phyloP scores from a whole-genome alignment of 176 grass and related monocot species.

The Sorghum bicolor region DNA sequence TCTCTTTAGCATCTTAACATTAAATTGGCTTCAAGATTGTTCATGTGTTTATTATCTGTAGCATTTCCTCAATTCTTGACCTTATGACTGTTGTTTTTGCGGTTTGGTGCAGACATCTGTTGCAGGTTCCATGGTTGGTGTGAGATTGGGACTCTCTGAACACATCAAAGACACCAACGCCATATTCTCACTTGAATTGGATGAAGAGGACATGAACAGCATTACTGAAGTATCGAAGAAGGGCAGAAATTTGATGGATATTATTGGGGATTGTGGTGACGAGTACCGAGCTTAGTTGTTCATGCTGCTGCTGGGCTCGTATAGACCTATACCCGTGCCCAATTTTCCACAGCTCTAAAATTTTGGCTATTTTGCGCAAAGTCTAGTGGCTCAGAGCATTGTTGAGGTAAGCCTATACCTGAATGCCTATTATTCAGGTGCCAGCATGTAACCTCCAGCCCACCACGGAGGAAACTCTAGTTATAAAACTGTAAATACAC shows the following conservation, averaged over 20 bases:
- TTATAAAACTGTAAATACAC: slow-evolving; percentile 13
- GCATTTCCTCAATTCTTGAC: not conserved
- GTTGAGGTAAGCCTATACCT: not conserved
- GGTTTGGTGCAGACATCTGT: slow-evolving; percentile 54
- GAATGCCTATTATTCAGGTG: not conserved
- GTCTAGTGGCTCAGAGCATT: not conserved
- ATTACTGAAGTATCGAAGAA: slow-evolving; percentile 58
- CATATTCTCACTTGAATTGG: slow-evolving; percentile 69
- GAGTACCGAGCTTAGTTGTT: slow-evolving; percentile 60
- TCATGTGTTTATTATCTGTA: not conserved
- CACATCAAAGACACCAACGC: slow-evolving; percentile 79
- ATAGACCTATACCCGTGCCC: not conserved
- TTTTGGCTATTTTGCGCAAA: not conserved
- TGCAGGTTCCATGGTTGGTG: slow-evolving; percentile 91
- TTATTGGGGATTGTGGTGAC: slow-evolving; percentile 90
- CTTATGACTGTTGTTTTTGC: not conserved
- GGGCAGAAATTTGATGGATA: slow-evolving; percentile 70
- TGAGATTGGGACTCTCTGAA: slow-evolving; percentile 77
- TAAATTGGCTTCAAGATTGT: not conserved
- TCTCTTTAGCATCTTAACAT: not conserved
- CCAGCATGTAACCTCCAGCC: not conserved
- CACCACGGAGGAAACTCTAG: not conserved
- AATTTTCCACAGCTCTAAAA: not conserved
- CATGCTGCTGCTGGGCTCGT: not conserved
- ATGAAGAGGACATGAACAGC: slow-evolving; percentile 80